Percentiles rank a stretch among this genome's conserved stretches.
phyloP scores from a whole-genome alignment of 371 early-diverging fungal species.

The Vavraia culicis region DNA sequence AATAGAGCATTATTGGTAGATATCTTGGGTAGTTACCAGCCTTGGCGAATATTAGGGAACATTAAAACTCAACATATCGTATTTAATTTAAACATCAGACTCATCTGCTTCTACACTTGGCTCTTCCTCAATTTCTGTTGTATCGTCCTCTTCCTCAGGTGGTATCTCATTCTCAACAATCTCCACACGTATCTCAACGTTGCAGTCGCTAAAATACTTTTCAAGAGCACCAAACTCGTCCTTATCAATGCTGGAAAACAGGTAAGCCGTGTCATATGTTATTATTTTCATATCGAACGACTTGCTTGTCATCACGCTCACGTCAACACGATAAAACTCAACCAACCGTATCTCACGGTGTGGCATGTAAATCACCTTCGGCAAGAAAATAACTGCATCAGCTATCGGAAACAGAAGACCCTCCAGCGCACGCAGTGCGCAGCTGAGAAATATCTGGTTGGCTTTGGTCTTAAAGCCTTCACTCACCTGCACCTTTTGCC shows the following conservation, averaged over 20 bases:
- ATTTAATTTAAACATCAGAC: too few relatives aligned
- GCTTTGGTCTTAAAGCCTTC: conserved; percentile 25
- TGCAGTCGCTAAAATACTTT: conserved; percentile 32
- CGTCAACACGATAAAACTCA: conserved; percentile 51
- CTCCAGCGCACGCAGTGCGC: conserved; percentile 87
- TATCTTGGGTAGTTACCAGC: too few relatives aligned
- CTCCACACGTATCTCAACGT: conserved; percentile 35
- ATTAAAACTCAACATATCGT: too few relatives aligned
- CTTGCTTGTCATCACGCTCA: conserved; percentile 38
- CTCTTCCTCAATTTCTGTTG: too few relatives aligned
- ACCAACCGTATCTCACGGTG: conserved; percentile 61
- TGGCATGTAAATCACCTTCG: conserved; percentile 69
- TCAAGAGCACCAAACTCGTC: conserved; percentile 40
- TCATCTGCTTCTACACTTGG: too few relatives aligned
- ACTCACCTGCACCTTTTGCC: conserved; percentile 55
- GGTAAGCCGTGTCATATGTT: conserved; percentile 23
- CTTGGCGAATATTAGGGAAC: too few relatives aligned
- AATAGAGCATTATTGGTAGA: too few relatives aligned
- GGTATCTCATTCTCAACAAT: conserved; percentile 38
- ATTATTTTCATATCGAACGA: conserved; percentile 43
- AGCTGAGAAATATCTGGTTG: conserved; percentile 60
- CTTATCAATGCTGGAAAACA: conserved; percentile 39
- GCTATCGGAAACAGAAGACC: conserved; percentile 78
- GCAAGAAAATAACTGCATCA: conserved; percentile 67
- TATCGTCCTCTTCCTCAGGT: too few relatives aligned